Conservation (phyloP, 306 rosid genomes). For the Urtica urens region DNA sequence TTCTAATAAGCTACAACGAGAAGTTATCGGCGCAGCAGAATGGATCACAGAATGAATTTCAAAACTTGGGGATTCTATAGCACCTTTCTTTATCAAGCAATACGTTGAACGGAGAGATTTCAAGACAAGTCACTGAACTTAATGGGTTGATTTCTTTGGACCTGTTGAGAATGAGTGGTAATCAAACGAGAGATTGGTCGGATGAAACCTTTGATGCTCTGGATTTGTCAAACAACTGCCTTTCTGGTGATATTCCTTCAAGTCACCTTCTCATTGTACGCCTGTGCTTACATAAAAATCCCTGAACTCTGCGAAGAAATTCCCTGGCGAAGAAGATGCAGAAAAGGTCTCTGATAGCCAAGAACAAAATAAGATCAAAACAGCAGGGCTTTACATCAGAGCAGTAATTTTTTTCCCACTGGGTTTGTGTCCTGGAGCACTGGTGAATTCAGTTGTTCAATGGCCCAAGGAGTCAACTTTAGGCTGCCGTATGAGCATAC, state of each 20-base stretch:
- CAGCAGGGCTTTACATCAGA: not conserved
- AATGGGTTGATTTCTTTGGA: not conserved
- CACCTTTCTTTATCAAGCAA: slow-evolving; percentile 18
- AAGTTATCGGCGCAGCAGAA: not conserved
- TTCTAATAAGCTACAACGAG: not conserved
- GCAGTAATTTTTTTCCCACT: too few relatives aligned
- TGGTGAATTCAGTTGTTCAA: not conserved
- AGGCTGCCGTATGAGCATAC: not conserved
- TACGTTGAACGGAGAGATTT: slow-evolving; percentile 6
- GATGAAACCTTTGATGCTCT: slow-evolving; percentile 6
- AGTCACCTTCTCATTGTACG: slow-evolving; percentile 1
- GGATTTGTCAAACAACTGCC: slow-evolving; percentile 7
- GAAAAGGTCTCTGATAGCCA: not conserved
- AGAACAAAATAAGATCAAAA: not conserved
- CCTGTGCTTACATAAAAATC: not conserved
- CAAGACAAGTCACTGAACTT: slow-evolving; percentile 6
- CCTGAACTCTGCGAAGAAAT: slow-evolving; percentile 1
- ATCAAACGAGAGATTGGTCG: slow-evolving; percentile 3
- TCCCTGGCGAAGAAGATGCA: not conserved
- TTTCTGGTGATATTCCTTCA: not conserved
- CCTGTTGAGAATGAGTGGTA: slow-evolving; percentile 13
- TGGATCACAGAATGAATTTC: not conserved
- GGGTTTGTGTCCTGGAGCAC: not conserved
- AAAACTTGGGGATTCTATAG: not conserved
- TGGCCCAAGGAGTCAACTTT: not conserved